Conservation (phyloP, 139 green algal genomes). For the Chlamydomonas sp. region DNA sequence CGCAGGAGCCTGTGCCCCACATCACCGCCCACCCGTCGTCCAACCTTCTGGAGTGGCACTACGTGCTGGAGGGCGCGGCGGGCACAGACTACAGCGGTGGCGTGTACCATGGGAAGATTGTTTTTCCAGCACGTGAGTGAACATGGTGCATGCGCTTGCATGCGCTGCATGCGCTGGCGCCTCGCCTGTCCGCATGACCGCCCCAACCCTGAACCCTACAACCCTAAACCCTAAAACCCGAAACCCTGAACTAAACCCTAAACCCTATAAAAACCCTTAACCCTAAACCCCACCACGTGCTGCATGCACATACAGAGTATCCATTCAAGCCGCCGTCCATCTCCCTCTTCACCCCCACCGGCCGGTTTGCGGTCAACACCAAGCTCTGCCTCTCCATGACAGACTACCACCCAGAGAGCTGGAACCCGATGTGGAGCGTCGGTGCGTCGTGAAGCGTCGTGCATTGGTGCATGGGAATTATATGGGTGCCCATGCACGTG, state of each 20-base stretch:
- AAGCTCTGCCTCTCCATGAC: slow-evolving; percentile 82
- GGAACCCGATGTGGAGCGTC: slow-evolving; percentile 62
- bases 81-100: slow-evolving; percentile 62
- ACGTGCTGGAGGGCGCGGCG: slow-evolving; percentile 56
- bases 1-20: slow-evolving; percentile 68
- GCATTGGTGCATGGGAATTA: too few relatives aligned
- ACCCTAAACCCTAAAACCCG: too few relatives aligned
- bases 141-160: too few relatives aligned
- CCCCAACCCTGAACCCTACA: too few relatives aligned
- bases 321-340: slow-evolving; percentile 73
- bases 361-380: slow-evolving; percentile 65
- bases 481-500: too few relatives aligned
- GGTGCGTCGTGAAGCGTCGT: neutral
- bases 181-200: too few relatives aligned
- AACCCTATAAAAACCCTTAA: too few relatives aligned
- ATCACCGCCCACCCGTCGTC: slow-evolving; percentile 61
- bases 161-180: too few relatives aligned
- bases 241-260: too few relatives aligned
- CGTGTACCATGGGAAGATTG: slow-evolving; percentile 75
- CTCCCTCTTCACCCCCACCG: slow-evolving; percentile 74
- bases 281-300: neutral
- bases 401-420: slow-evolving; percentile 74
- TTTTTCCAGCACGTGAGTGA: slow-evolving; percentile 53
- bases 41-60: slow-evolving; percentile 84
- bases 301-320: slow-evolving; percentile 32